Evolutionary conservation across 208 protist species (phyloP).

Genomic region (Acanthamoeba triangularis): DNA sequence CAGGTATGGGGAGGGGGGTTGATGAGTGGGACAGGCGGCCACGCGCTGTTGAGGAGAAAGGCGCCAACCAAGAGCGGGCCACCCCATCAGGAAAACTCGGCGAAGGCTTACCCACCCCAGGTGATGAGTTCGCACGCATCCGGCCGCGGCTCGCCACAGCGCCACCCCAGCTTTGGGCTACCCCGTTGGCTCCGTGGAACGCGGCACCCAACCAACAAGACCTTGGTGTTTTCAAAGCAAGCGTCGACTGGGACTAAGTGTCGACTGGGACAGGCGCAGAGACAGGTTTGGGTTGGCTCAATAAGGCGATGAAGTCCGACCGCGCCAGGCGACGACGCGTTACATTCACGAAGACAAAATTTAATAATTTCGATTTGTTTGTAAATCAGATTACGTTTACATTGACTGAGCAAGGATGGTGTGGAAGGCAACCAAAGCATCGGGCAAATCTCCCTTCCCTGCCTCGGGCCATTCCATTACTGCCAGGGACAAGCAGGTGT

Average conservation of each 20-base stretch:
- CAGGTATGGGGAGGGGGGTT: too few relatives aligned
- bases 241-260: background rate
- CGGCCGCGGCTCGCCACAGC: too few relatives aligned
- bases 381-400: background rate
- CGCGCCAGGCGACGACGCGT: too few relatives aligned
- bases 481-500: constrained; percentile 8
- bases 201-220: too few relatives aligned
- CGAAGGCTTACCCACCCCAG: background rate
- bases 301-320: background rate
- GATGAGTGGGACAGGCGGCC: background rate
- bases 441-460: constrained; percentile 30
- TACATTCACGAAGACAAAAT: background rate
- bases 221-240: too few relatives aligned
- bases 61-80: background rate
- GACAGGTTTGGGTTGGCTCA: background rate
- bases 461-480: constrained; percentile 22
- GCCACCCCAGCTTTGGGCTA: background rate
- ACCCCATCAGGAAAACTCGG: background rate
- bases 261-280: background rate
- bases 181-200: too few relatives aligned
- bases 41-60: background rate
- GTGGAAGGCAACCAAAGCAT: constrained; percentile 31
- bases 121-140: background rate
- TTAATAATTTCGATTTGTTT: background rate
- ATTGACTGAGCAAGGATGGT: background rate